A percentile compares a stretch with the other conserved stretches of the same genome.
Evolutionary conservation across 2,329 filamentous ascomycete species (phyloP).

Genomic region (Calycina herbarum): DNA sequence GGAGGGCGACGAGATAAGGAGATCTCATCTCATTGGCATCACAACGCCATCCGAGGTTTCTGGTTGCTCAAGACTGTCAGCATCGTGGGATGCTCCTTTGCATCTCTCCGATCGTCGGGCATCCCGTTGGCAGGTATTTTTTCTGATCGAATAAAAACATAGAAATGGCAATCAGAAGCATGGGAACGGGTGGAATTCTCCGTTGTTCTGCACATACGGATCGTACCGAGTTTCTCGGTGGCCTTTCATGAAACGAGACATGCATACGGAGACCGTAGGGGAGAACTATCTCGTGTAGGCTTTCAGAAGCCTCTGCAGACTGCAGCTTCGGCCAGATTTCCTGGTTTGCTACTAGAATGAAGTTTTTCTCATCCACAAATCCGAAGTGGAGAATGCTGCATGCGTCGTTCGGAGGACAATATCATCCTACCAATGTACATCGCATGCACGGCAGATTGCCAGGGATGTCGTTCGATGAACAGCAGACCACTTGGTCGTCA

Average conservation of each 20-base stretch:
- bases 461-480: background rate
- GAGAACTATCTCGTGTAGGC: background rate
- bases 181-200: background rate
- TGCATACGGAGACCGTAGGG: background rate
- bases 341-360: background rate
- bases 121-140: background rate
- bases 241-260: background rate
- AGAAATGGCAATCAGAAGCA: background rate
- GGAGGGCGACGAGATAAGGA: background rate
- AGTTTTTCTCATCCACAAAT: background rate
- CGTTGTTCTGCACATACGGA: background rate
- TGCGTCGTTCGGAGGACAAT: background rate
- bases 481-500: background rate
- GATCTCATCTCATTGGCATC: background rate
- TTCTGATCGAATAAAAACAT: background rate
- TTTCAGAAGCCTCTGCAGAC: background rate
- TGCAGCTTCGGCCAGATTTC: background rate
- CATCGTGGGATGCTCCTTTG: background rate
- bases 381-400: background rate
- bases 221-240: conserved; percentile 5
- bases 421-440: background rate
- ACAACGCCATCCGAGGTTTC: background rate
- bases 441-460: background rate
- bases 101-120: background rate
- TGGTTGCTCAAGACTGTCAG: background rate